Evolutionary conservation across 164 flowering plant genomes (phyloP), one percentile per base, ranked within the genome.

Genomic region (Brasenia schreberi): DNA sequence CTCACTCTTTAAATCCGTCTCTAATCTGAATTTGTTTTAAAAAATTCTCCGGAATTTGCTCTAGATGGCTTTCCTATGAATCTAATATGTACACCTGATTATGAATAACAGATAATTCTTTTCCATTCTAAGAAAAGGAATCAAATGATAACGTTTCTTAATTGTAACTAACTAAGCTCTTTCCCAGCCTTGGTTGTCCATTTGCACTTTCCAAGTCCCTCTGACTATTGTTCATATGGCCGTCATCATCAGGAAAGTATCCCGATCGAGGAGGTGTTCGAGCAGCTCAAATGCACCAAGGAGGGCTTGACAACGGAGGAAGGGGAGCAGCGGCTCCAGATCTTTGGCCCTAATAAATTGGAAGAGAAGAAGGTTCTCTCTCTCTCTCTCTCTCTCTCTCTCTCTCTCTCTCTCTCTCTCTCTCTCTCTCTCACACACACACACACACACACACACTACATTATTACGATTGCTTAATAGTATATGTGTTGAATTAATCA

Each of bases 301-400:
- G 68, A 68, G 66, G 77, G 77, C 43, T 65, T 74, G 68, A 64
- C 69, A 11, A 18, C 69, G 2, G 69, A 45, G 52, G 77, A 74
- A 12, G 77, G 77, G 62, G 67, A 67, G 61, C 68, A 71, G 59
- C 67, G 74, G 64, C 67, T 74, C 52, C 66, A 67, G 23, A 71
- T 74, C 58, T 74, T 74, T 18, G 77, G 77, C 63, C 77, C 77
- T 63, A 74, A 74, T 68, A 74, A 74, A 71, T 44, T 74, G 17
- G 77, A 74, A 63, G 77, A 74, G 74, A 70, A 74, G 18, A 74
- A 67, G 74, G 74, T 67, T 45, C 12, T 45, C 11, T 12, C 12
- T 45, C 53, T 45, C 59, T 14, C 12, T 12, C 17, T 11, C 12
- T 43, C 64, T 61, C 65, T 44, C 49, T 19, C 64, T 18, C 70